Base-by-base conservation (phyloP, 306 rosid genomes). In the Trifolium subterraneum region DNA sequence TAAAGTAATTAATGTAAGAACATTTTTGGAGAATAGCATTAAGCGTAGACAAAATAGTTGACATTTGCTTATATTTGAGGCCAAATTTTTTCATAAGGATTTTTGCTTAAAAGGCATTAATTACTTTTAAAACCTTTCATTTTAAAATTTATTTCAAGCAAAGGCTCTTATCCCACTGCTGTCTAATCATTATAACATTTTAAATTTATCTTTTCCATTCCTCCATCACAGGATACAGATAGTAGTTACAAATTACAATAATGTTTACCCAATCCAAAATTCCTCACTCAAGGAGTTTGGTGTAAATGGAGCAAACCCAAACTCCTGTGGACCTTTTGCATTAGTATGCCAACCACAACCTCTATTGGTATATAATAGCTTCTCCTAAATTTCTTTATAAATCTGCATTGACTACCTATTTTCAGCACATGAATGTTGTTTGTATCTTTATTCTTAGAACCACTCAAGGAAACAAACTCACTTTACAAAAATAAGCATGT, bases 401-500 rank as follows among this genome's bases (percentile, higher is more conserved):
- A 70, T 75, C 39, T 64, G 45, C 73, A 48, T 10, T 8, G 71
- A 25, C 44, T 65, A 39, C 23, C 56, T 71, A 45, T 41, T 47
- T 64, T 79, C 70, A 22, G 83, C 74, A 56, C 15, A 33, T 35
- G 52, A 42, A 65, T 72, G 66, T 20, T 48, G 45, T 58, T 71
- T 11, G 2, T 55, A 31, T 54, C 23, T 56, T 65, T 16, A 1
- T 27, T 56, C 50, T 60, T 80, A 39, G 38, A 52, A 27, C 27
- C 15, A 50, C 41, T 33, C 68, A 15, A 38, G 20, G 27, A 63
- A 72, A 65, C 72, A 35, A 73, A 65, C 69, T 48, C 61, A 23
- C 36, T 18, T 56, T 22, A 39, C 25, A 74, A 48, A 56, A 73
- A 36, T 23, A 54, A 61, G 16, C 61, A 44, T 52, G 60, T 4